Evolutionary conservation across 352 stramenopile genomes (phyloP).

Genomic region (Phytophthora aleatoria): DNA sequence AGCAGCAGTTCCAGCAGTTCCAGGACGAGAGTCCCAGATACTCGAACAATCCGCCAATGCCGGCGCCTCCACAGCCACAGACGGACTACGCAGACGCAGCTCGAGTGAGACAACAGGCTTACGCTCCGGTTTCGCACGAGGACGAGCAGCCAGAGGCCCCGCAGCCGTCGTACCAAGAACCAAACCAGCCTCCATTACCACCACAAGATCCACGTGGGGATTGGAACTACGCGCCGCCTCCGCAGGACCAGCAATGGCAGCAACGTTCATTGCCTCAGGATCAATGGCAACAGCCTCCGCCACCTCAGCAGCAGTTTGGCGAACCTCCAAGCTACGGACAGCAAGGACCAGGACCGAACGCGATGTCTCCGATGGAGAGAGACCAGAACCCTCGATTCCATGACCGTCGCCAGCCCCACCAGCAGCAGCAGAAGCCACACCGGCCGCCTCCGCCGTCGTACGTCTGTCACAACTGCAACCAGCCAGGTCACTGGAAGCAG

Average conservation of each 20-base stretch:
- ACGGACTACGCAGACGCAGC: constrained; percentile 41
- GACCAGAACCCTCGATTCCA: constrained; percentile 34
- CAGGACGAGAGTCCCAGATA: constrained; percentile 28
- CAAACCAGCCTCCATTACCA: constrained; percentile 26
- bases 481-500: constrained; percentile 83
- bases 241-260: constrained; percentile 25
- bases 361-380: constrained; percentile 19
- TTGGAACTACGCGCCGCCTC: constrained; percentile 18
- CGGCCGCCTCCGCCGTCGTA: constrained; percentile 62
- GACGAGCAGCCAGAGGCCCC: constrained; percentile 9
- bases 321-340: constrained; percentile 14
- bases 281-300: constrained; percentile 17
- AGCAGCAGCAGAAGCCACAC: constrained; percentile 28
- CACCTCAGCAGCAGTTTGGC: constrained; percentile 18
- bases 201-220: constrained; percentile 16
- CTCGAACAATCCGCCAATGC: constrained; percentile 14
- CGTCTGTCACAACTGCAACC: constrained; percentile 77
- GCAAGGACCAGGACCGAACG: constrained; percentile 6
- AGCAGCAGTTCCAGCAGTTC: constrained; percentile 23
- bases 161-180: constrained; percentile 7
- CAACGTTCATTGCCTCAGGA: constrained; percentile 15
- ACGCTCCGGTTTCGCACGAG: constrained; percentile 32
- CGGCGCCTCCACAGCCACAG: constrained; percentile 13
- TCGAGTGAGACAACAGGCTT: constrained; percentile 45
- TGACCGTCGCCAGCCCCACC: constrained; percentile 21